Percentiles rank a stretch among this genome's conserved stretches.
These are phyloP conservation scores for Isatis tinctoria DNA, from an alignment of 345 rosid genomes.

Conservation along the genomic window DNA sequence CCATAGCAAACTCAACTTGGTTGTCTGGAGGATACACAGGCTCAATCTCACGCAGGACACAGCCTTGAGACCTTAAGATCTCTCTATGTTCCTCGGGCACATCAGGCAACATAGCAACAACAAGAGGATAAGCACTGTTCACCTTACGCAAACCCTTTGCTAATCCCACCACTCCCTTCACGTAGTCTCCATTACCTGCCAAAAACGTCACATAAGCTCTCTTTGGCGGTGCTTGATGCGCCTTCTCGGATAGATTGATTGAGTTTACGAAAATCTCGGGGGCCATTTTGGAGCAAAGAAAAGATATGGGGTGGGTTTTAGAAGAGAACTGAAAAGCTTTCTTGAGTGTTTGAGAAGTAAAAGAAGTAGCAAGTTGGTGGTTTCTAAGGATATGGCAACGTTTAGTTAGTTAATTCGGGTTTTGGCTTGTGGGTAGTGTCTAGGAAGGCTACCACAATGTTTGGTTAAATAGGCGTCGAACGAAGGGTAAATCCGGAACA, in stretches of 20 bases:
- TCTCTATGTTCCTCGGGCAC: constrained; percentile 73
- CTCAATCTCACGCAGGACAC: constrained; percentile 57
- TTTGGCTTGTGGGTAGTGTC: constrained; percentile 16
- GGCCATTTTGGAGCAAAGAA: constrained; percentile 34
- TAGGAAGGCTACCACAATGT: neutral
- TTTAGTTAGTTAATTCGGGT: neutral
- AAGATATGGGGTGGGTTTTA: neutral
- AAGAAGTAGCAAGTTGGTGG: neutral
- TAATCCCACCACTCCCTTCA: constrained; percentile 73
- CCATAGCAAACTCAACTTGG: constrained; percentile 68
- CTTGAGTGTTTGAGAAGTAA: constrained; percentile 29
- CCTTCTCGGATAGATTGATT: constrained; percentile 28
- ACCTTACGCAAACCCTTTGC: constrained; percentile 77
- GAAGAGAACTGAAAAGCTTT: neutral
- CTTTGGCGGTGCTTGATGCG: constrained; percentile 22
- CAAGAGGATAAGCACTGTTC: constrained; percentile 56
- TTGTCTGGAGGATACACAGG: constrained; percentile 71
- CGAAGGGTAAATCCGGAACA: constrained; percentile 24
- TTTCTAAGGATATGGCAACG: neutral
- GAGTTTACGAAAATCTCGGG: constrained; percentile 38
- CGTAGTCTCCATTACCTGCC: constrained; percentile 73
- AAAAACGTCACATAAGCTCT: constrained; percentile 67
- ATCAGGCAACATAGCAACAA: constrained; percentile 80
- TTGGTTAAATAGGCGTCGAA: constrained; percentile 12
- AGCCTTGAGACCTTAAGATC: constrained; percentile 63